phyloP scores from a whole-genome alignment of 176 grass and related monocot genomes.

The Zea mays region DNA sequence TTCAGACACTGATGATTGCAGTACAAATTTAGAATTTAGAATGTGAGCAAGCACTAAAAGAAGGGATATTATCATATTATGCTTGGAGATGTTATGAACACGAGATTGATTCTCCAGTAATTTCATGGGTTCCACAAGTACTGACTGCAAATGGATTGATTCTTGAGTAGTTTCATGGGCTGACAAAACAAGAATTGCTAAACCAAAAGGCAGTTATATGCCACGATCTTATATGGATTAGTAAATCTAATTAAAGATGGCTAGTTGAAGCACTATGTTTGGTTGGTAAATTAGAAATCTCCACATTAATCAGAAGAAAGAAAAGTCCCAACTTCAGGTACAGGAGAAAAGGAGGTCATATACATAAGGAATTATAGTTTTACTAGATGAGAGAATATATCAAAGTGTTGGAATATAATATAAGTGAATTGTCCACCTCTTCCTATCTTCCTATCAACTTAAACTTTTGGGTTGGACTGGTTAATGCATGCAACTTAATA shows the following conservation, averaged over 20 bases:
- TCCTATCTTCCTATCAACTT: too few relatives aligned
- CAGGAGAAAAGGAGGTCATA: not conserved
- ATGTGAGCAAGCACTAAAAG: constrained; percentile 25
- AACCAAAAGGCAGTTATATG: not conserved
- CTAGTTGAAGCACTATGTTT: not conserved
- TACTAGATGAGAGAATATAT: not conserved
- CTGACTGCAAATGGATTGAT: constrained; percentile 2
- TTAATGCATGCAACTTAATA: too few relatives aligned
- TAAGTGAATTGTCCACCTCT: too few relatives aligned
- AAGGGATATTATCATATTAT: constrained; percentile 11
- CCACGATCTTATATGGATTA: not conserved
- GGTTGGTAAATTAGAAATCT: constrained; percentile 10
- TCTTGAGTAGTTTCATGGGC: not conserved
- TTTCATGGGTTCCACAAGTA: not conserved
- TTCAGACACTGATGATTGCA: not conserved
- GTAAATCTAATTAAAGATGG: not conserved
- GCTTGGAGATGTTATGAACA: constrained; percentile 10
- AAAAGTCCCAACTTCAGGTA: not conserved
- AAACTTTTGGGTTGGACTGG: too few relatives aligned
- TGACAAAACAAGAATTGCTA: constrained; percentile 19
- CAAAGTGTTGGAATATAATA: too few relatives aligned
- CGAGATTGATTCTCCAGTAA: not conserved
- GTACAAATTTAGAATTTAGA: not conserved
- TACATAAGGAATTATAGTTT: not conserved
- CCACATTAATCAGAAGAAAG: not conserved